Conservation (phyloP, 2,329 filamentous ascomycete genomes). For the Stromatinia cepivora region DNA sequence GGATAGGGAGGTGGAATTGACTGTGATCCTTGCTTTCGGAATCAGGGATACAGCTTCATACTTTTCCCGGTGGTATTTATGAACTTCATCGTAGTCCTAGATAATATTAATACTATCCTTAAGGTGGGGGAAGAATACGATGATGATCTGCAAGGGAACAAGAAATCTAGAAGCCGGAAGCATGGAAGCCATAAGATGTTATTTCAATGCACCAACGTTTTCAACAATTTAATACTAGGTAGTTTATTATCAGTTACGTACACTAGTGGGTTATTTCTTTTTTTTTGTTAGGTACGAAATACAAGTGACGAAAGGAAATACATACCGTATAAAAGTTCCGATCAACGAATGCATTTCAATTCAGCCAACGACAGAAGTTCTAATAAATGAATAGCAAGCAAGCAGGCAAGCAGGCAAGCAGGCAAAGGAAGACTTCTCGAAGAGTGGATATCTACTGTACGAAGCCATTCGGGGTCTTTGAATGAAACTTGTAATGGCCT, state of each 20-base stretch:
- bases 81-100: not conserved
- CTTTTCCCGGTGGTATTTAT: slow-evolving; percentile 6
- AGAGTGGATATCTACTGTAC: not conserved
- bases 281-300: not conserved
- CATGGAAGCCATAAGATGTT: slow-evolving; percentile 17
- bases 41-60: slow-evolving; percentile 14
- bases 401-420: not conserved
- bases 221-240: not conserved
- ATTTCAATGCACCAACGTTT: slow-evolving; percentile 14
- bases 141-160: slow-evolving; percentile 18
- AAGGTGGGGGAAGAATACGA: slow-evolving; percentile 16
- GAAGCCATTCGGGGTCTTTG: slow-evolving; percentile 1
- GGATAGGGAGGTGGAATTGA: slow-evolving; percentile 8
- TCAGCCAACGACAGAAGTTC: not conserved
- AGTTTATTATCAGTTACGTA: slow-evolving; percentile 14
- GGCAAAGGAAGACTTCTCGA: not conserved
- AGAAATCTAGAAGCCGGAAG: slow-evolving; percentile 15
- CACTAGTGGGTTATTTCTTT: not conserved
- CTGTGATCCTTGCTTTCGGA: slow-evolving; percentile 15
- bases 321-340: not conserved
- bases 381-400: not conserved
- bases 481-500: slow-evolving; percentile 1
- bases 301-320: not conserved
- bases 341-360: not conserved
- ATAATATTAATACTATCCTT: not conserved